These are phyloP conservation scores for Marvania coccoides DNA, from an alignment of 139 green algal species.

Conservation along the genomic window DNA sequence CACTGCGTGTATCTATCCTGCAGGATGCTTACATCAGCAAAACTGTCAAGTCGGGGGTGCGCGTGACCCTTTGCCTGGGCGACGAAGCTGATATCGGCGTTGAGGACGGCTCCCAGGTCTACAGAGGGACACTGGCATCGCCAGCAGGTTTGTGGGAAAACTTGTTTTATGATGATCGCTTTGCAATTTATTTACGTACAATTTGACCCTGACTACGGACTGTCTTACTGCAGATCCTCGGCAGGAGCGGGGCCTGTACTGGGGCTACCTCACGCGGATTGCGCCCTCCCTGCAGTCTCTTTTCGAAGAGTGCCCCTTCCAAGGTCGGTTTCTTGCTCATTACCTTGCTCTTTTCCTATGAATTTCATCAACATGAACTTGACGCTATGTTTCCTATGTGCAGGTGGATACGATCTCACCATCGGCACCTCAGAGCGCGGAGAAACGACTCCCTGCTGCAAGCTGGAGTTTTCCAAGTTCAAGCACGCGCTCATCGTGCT, in stretches of 20 bases:
- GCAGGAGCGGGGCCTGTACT: conserved; percentile 60
- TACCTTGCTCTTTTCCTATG: background rate
- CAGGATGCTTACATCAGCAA: conserved; percentile 29
- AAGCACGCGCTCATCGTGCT: conserved; percentile 72
- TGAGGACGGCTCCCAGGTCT: conserved; percentile 40
- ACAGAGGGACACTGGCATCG: conserved; percentile 34
- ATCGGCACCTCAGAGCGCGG: conserved; percentile 59
- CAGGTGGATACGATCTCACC: conserved; percentile 63
- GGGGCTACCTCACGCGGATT: conserved; percentile 80
- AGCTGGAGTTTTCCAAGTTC: conserved; percentile 53
- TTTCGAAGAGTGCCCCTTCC: conserved; percentile 44
- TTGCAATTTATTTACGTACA: background rate
- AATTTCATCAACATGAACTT: background rate
- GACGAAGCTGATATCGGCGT: conserved; percentile 19
- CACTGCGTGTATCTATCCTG: background rate
- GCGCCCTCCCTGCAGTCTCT: conserved; percentile 48
- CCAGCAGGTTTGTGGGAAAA: conserved; percentile 3
- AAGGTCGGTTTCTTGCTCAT: background rate
- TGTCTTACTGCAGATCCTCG: conserved; percentile 33
- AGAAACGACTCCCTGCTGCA: conserved; percentile 16
- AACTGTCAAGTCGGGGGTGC: conserved; percentile 13
- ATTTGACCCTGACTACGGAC: too few species aligned
- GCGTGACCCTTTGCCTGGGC: conserved; percentile 60
- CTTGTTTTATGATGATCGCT: background rate
- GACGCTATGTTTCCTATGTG: background rate